These are phyloP conservation scores for Termitomyces sp. DNA, from an alignment of 768 basidiomycete genomes.

Conservation along the genomic window DNA sequence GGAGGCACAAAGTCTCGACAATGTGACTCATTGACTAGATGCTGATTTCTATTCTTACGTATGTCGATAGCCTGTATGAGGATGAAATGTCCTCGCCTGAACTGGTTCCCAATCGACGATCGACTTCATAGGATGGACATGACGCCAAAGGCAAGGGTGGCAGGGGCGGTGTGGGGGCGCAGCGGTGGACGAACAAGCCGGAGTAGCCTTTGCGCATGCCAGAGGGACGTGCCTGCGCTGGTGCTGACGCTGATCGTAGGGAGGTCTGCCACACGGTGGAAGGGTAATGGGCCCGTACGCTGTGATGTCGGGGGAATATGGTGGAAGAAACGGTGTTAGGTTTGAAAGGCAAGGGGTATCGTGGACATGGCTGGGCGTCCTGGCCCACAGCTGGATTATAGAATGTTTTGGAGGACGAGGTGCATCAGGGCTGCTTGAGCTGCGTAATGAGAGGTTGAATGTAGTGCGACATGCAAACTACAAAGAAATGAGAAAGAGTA, in stretches of 20 bases:
- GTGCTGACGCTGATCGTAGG: neutral
- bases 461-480: too few species aligned
- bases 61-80: constrained; percentile 77
- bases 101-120: constrained; percentile 12
- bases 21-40: too few species aligned
- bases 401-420: constrained; percentile 16
- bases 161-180: constrained; percentile 28
- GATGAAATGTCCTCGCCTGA: constrained; percentile 69
- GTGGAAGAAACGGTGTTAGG: constrained; percentile 21
- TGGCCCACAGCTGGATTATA: constrained; percentile 7
- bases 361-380: constrained; percentile 4
- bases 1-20: too few species aligned
- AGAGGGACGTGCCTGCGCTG: neutral
- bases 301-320: neutral
- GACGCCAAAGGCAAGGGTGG: constrained; percentile 16
- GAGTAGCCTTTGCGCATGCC: constrained; percentile 58
- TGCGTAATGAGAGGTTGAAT: too few species aligned
- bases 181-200: constrained; percentile 74
- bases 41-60: too few species aligned
- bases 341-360: constrained; percentile 24
- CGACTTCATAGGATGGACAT: neutral
- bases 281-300: neutral
- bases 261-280: neutral
- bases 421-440: constrained; percentile 12
- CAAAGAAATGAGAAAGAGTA: too few species aligned